Evolutionary conservation across 345 rosid species (phyloP).

Genomic region (Ailanthus altissimus): DNA sequence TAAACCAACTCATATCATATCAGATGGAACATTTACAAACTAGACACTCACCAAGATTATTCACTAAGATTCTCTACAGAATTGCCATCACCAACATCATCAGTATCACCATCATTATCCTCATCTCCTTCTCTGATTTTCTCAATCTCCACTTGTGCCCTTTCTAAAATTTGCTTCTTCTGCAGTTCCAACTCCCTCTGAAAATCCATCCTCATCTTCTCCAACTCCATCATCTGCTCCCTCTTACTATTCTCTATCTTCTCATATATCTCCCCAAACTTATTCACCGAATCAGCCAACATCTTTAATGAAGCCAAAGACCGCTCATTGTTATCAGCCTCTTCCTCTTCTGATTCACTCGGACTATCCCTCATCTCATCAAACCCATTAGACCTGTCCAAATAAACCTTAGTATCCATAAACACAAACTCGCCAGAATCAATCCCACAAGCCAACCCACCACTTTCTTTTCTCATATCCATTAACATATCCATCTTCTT

Average conservation of each 20-base stretch:
- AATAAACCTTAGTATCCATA: conserved; percentile 49
- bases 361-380: conserved; percentile 75
- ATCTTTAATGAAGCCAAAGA: conserved; percentile 33
- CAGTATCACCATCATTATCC: conserved; percentile 25
- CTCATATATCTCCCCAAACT: conserved; percentile 57
- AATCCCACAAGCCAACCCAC: conserved; percentile 51
- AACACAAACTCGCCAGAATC: conserved; percentile 65
- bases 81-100: conserved; percentile 29
- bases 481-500: conserved; percentile 60
- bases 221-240: conserved; percentile 61
- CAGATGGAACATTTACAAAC: not conserved
- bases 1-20: not conserved
- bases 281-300: conserved; percentile 52
- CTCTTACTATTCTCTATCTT: conserved; percentile 60
- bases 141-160: conserved; percentile 52
- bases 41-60: conserved; percentile 21
- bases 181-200: conserved; percentile 52
- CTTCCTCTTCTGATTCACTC: conserved; percentile 50
- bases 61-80: conserved; percentile 34
- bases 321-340: conserved; percentile 31
- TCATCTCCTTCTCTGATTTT: conserved; percentile 42
- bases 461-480: conserved; percentile 23
- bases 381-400: conserved; percentile 50
- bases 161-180: conserved; percentile 57
- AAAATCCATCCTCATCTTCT: conserved; percentile 51